Conservation (phyloP, 2,329 filamentous ascomycete species). For the Ceratocystis cubensis region DNA sequence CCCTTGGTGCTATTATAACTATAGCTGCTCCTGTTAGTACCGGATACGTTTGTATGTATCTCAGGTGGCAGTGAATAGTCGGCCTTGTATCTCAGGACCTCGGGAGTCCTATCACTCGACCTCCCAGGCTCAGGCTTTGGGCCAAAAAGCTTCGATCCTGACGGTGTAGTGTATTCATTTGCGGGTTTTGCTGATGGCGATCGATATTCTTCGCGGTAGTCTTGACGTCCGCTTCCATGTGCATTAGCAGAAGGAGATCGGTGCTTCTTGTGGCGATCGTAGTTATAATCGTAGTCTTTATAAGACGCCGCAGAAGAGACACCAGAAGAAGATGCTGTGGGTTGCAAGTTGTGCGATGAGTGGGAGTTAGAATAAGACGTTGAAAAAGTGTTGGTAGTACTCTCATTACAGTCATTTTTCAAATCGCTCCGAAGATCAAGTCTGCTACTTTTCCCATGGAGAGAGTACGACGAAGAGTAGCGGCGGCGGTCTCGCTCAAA, state of each 20-base stretch:
- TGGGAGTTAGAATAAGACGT: conserved; percentile 12
- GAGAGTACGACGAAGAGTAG: conserved; percentile 12
- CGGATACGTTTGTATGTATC: not conserved
- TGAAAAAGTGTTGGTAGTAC: not conserved
- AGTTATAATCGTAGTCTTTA: conserved; percentile 14
- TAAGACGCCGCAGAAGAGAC: not conserved
- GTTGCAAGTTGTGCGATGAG: conserved; percentile 7
- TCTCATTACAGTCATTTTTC: conserved; percentile 7
- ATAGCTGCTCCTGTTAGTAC: not conserved
- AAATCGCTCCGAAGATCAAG: conserved; percentile 10
- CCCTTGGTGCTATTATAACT: not conserved
- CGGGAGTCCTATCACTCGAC: conserved; percentile 9
- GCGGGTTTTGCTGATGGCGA: conserved; percentile 17
- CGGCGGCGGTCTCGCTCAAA: conserved; percentile 12
- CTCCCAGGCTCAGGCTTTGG: conserved; percentile 19
- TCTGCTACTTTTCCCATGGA: conserved; percentile 14
- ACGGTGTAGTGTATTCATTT: conserved; percentile 11
- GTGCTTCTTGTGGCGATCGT: conserved; percentile 10
- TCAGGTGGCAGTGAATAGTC: conserved; percentile 14
- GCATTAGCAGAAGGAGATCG: conserved; percentile 15
- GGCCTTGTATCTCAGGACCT: conserved; percentile 10
- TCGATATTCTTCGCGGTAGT: conserved; percentile 15
- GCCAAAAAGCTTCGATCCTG: conserved; percentile 17
- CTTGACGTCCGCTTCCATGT: not conserved
- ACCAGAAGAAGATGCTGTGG: not conserved